Evolutionary conservation across 345 rosid species (phyloP).

Genomic region (Lenwebbia sp.): DNA sequence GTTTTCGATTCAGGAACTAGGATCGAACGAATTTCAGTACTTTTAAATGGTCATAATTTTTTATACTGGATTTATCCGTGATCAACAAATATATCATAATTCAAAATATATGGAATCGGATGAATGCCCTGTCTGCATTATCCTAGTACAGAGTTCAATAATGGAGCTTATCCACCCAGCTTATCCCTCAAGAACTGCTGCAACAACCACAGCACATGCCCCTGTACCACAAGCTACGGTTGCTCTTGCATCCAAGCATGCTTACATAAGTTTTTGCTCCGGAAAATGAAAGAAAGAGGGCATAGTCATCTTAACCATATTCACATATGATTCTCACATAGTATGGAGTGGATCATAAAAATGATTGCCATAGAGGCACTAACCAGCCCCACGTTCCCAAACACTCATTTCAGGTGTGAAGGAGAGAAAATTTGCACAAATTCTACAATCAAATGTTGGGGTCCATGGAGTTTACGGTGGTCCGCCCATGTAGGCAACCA

Average conservation of each 20-base stretch:
- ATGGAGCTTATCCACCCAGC: constrained; percentile 63
- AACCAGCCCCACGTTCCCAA: constrained; percentile 99
- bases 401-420: constrained; percentile 88
- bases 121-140: background rate
- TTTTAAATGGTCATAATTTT: background rate
- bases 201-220: constrained; percentile 96
- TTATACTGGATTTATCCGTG: background rate
- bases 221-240: constrained; percentile 98
- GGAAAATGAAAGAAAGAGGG: background rate
- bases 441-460: constrained; percentile 36
- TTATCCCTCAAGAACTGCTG: constrained; percentile 90
- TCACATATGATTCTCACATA: background rate
- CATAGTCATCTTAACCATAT: background rate
- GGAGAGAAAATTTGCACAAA: constrained; percentile 83
- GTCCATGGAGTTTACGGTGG: no score
- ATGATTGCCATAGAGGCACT: constrained; percentile 2
- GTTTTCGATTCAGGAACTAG: background rate
- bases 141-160: background rate
- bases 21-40: background rate
- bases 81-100: background rate
- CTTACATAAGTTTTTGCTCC: background rate
- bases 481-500: no score
- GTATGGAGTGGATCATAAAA: background rate
- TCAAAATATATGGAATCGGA: background rate
- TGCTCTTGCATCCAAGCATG: constrained; percentile 42